Conservation (phyloP, 495 filamentous ascomycete species). For the Emericellopsis terricola region DNA sequence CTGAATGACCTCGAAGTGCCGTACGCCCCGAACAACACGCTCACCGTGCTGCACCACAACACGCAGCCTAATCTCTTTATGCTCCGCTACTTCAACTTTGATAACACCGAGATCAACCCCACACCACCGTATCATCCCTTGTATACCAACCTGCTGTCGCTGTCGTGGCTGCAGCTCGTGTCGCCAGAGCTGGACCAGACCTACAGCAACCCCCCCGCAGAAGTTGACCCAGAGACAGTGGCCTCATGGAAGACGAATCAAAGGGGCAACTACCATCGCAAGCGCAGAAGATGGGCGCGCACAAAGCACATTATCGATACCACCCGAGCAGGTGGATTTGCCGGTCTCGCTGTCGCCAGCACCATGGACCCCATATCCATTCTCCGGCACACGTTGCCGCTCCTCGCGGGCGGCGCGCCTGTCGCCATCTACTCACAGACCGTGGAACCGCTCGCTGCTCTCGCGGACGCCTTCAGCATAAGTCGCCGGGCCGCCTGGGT, state of each 20-base stretch:
- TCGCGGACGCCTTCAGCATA: slow-evolving; percentile 68
- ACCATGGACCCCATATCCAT: slow-evolving; percentile 65
- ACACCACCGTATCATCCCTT: slow-evolving; percentile 48
- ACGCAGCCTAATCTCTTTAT: slow-evolving; percentile 76
- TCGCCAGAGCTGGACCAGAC: slow-evolving; percentile 52
- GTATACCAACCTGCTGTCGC: slow-evolving; percentile 55
- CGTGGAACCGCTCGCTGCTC: slow-evolving; percentile 53
- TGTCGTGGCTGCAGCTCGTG: slow-evolving; percentile 82
- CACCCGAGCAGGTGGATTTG: slow-evolving; percentile 56
- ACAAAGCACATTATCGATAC: slow-evolving; percentile 49
- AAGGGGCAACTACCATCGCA: slow-evolving; percentile 64
- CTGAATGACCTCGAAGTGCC: slow-evolving; percentile 17
- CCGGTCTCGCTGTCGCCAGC: slow-evolving; percentile 65
- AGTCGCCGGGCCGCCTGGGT: slow-evolving; percentile 55
- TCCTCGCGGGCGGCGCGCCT: slow-evolving; percentile 65
- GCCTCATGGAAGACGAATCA: slow-evolving; percentile 55
- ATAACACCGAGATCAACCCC: slow-evolving; percentile 44
- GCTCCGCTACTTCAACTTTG: slow-evolving; percentile 75
- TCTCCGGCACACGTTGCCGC: slow-evolving; percentile 50
- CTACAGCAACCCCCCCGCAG: slow-evolving; percentile 40
- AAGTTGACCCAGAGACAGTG: slow-evolving; percentile 34
- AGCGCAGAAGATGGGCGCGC: slow-evolving; percentile 63
- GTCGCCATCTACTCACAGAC: slow-evolving; percentile 70
- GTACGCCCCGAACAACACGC: slow-evolving; percentile 52
- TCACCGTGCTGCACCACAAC: slow-evolving; percentile 77